phyloP scores from a whole-genome alignment of 768 basidiomycete species.

The Inosperma sp. region DNA sequence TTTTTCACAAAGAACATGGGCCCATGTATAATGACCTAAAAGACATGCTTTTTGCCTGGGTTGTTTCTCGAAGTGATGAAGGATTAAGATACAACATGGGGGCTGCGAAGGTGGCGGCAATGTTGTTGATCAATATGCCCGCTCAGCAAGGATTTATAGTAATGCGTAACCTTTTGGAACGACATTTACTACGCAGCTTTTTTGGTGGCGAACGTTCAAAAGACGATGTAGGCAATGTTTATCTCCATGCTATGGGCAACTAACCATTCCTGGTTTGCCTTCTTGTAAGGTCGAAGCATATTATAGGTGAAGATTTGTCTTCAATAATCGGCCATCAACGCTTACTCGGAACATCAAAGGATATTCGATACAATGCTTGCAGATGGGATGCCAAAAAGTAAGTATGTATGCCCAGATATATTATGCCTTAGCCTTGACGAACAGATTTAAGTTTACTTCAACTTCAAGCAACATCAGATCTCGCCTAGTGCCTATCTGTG shows the following conservation, averaged over 20 bases:
- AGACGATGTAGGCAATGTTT: conserved; percentile 69
- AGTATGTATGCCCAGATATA: conserved; percentile 18
- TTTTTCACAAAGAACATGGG: conserved; percentile 72
- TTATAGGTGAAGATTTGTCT: conserved; percentile 55
- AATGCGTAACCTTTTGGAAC: conserved; percentile 80
- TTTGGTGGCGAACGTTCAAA: conserved; percentile 65
- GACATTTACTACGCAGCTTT: conserved; percentile 82
- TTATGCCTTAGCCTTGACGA: conserved; percentile 5
- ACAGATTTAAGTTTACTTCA: conserved; percentile 69
- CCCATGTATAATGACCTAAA: conserved; percentile 79
- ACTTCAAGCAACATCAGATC: conserved; percentile 91
- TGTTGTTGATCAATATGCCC: conserved; percentile 83
- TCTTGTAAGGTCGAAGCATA: conserved; percentile 77
- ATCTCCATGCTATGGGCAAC: conserved; percentile 3
- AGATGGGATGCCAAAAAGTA: conserved; percentile 92
- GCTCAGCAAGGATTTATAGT: conserved; percentile 70
- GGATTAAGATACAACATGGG: conserved; percentile 71
- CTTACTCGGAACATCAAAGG: conserved; percentile 33
- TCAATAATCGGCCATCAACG: conserved; percentile 5
- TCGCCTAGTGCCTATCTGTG: conserved; percentile 80
- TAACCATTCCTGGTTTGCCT: conserved; percentile 19
- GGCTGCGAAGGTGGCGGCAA: conserved; percentile 72
- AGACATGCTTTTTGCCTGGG: conserved; percentile 84
- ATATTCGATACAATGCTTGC: conserved; percentile 91
- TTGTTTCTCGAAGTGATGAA: conserved; percentile 79